A percentile compares a stretch with the other conserved stretches of the same genome.
These are phyloP conservation scores for Phytophthora multivora DNA, from an alignment of 352 stramenopile genomes.

Conservation along the genomic window DNA sequence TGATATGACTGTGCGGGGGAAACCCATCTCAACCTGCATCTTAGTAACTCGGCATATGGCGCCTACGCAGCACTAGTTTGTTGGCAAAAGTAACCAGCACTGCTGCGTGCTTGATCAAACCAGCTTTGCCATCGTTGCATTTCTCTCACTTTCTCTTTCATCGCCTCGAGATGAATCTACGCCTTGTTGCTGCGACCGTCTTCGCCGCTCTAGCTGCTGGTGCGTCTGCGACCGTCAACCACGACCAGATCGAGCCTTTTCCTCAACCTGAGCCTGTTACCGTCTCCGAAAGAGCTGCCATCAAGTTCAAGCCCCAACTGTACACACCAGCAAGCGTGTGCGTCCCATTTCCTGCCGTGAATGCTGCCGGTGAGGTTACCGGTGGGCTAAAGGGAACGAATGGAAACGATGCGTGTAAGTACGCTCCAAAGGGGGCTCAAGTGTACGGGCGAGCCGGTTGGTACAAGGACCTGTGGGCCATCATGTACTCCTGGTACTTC, in stretches of 20 bases:
- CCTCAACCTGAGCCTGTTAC: conserved; percentile 1
- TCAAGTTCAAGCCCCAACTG: conserved; percentile 15
- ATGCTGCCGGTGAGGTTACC: background rate
- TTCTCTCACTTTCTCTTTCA: background rate
- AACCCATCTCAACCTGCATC: too few species aligned
- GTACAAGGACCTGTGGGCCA: conserved; percentile 1
- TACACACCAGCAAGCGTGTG: background rate
- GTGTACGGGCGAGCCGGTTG: conserved; percentile 6
- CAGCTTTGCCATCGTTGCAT: background rate
- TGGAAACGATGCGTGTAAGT: conserved; percentile 5
- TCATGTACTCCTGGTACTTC: conserved; percentile 26
- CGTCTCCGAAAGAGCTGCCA: conserved; percentile 1
- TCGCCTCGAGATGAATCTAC: background rate
- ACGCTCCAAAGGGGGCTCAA: conserved; percentile 5
- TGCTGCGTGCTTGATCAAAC: too few species aligned
- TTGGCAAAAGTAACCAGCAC: background rate
- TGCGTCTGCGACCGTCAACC: background rate
- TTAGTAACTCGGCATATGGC: background rate
- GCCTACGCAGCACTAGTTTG: background rate
- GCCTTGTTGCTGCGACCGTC: background rate
- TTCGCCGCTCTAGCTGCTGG: background rate
- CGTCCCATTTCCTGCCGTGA: conserved; percentile 6
- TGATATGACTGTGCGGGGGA: too few species aligned
- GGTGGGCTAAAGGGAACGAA: background rate
- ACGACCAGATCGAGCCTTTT: conserved; percentile 10